phyloP scores from a whole-genome alignment of 306 rosid species.

The Glycine soja region DNA sequence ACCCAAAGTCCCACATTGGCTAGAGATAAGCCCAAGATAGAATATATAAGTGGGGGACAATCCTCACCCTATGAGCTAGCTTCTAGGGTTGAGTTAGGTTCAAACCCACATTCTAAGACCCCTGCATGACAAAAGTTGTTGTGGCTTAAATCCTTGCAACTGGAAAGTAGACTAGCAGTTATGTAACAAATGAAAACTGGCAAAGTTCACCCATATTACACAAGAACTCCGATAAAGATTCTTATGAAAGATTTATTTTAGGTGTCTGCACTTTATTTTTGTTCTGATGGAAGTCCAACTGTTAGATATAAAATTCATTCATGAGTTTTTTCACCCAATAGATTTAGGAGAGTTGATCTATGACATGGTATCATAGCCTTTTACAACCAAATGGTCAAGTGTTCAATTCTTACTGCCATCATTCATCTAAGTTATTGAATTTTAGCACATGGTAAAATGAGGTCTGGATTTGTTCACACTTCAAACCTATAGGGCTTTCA shows the following conservation, averaged over 20 bases:
- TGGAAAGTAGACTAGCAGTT: conserved; percentile 15
- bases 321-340: background rate
- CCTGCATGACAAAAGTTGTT: background rate
- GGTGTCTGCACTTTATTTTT: conserved; percentile 4
- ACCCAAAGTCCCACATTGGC: too few relatives aligned
- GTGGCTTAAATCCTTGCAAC: background rate
- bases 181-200: background rate
- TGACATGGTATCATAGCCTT: background rate
- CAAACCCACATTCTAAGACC: too few relatives aligned
- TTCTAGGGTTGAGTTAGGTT: too few relatives aligned
- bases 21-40: too few relatives aligned
- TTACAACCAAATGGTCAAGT: background rate
- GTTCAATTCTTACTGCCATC: background rate
- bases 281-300: background rate
- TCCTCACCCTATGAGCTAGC: too few relatives aligned
- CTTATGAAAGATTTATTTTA: background rate
- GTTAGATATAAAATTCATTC: background rate
- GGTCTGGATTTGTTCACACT: background rate
- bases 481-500: background rate
- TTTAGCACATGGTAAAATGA: background rate
- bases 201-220: background rate
- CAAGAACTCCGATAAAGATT: background rate
- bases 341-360: conserved; percentile 11
- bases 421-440: conserved; percentile 13
- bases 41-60: too few relatives aligned